phyloP scores from a whole-genome alignment of 2,329 filamentous ascomycete genomes.

The Elsinoe ampelina region DNA sequence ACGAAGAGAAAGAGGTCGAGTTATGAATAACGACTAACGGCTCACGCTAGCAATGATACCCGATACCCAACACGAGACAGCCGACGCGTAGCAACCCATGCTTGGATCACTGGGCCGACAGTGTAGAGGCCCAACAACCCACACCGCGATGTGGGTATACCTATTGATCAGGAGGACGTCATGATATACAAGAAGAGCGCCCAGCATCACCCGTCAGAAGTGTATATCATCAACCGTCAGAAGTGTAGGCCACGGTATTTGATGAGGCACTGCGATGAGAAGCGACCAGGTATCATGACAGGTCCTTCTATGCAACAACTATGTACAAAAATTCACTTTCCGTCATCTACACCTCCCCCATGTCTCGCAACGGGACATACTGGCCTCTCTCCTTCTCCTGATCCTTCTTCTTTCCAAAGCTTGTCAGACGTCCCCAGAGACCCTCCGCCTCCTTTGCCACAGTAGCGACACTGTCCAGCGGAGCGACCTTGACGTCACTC shows the following conservation, averaged over 20 bases:
- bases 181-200: too few species aligned
- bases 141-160: too few species aligned
- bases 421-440: background rate
- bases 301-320: background rate
- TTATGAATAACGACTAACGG: constrained; percentile 16
- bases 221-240: too few species aligned
- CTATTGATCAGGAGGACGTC: too few species aligned
- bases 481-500: constrained; percentile 8
- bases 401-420: constrained; percentile 28
- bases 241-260: too few species aligned
- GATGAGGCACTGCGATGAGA: too few species aligned
- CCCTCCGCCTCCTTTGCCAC: background rate
- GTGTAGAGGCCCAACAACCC: too few species aligned
- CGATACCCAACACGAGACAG: too few species aligned
- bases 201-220: too few species aligned
- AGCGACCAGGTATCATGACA: background rate
- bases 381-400: constrained; percentile 30
- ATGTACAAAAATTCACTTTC: background rate
- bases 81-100: too few species aligned
- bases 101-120: background rate
- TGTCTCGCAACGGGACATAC: constrained; percentile 38
- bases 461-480: background rate
- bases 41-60: background rate
- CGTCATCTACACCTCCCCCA: constrained; percentile 24
- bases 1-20: constrained; percentile 23